Base-by-base conservation (phyloP, 495 filamentous ascomycete genomes). In the Talaromyces nanjingensis region DNA sequence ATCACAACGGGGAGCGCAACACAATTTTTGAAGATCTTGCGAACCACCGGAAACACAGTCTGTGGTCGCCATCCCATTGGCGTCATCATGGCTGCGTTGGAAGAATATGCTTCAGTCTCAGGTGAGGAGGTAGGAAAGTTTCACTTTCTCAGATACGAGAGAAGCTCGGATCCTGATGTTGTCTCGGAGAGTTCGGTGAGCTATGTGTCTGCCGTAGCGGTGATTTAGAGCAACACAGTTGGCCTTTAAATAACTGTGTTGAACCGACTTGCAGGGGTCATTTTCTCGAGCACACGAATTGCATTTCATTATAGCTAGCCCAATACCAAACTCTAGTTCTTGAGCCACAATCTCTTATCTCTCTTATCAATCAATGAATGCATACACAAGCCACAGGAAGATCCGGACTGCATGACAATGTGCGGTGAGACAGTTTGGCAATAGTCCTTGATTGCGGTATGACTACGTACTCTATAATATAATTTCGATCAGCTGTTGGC, bases 1-100 rank as follows among this genome's bases (percentile, higher is more conserved):
- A 87, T 97, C 53, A 86, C 90, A 59, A 84, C 83, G 2, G 93
- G 94, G 2, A 80, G 74, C 12, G 86, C 96, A 67, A 75, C 79
- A 11, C 75, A 73, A 2, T 97, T 96, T 71, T 76, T 90, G 34
- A 79, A 87, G 4, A 82, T 83, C 24, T 74, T 98, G 45, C 75
- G 83, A 39, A 76, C 81, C 42, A 98, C 92, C 0, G 86, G 83
- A 37, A 99, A 99, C 68, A 97, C 94, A 1, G 91, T 99, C 31
- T 99, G 94, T 68, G 94, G 94, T 58, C 80, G 92, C 49, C 96
- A 99, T 80, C 94, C 94, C 0, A 98, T 99, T 67, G 92, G 96
- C 0, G 88, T 99, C 12, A 83, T 96, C 11, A 91, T 99, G 90
- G 92, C 92, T 2, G 92, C 87, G 0, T 71, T 97, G 64, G 92